Conservation (phyloP, 805 yeast genomes). For the Pichia ethanolica region DNA sequence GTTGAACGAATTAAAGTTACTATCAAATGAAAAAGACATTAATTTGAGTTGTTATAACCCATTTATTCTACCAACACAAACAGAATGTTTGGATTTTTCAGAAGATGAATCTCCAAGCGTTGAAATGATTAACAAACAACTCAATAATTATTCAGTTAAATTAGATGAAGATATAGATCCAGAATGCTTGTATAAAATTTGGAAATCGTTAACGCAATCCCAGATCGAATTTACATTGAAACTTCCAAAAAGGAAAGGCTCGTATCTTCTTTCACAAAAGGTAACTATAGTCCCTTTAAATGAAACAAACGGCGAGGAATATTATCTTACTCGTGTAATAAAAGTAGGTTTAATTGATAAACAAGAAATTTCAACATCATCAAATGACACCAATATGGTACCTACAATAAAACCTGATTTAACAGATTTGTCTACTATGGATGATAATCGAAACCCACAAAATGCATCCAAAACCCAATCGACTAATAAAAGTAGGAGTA, state of each 20-base stretch:
- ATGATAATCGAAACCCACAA: too few relatives aligned
- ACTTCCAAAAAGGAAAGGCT: conserved; percentile 20
- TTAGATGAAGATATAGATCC: conserved; percentile 15
- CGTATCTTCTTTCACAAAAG: conserved; percentile 16
- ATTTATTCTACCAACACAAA: conserved; percentile 12
- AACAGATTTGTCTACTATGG: not conserved
- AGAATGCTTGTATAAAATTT: conserved; percentile 11
- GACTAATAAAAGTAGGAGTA: conserved; percentile 3
- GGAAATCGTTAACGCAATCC: conserved; percentile 10
- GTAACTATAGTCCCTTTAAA: conserved; percentile 11
- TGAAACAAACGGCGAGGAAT: conserved; percentile 16
- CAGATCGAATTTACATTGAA: conserved; percentile 15
- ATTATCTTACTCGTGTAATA: conserved; percentile 28
- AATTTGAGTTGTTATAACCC: conserved; percentile 16
- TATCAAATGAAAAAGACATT: conserved; percentile 11
- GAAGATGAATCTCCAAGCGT: not conserved
- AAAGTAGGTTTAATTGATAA: conserved; percentile 34
- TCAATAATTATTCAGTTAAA: conserved; percentile 9
- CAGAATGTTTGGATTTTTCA: not conserved
- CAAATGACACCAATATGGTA: conserved; percentile 4
- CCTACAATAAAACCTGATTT: not conserved
- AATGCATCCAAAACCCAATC: not conserved
- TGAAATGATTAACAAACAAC: conserved; percentile 5
- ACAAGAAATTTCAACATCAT: conserved; percentile 31
- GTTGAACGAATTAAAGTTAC: conserved; percentile 10